Base-by-base conservation (phyloP, 805 yeast species). In the Nakazawaea molendinolei region DNA sequence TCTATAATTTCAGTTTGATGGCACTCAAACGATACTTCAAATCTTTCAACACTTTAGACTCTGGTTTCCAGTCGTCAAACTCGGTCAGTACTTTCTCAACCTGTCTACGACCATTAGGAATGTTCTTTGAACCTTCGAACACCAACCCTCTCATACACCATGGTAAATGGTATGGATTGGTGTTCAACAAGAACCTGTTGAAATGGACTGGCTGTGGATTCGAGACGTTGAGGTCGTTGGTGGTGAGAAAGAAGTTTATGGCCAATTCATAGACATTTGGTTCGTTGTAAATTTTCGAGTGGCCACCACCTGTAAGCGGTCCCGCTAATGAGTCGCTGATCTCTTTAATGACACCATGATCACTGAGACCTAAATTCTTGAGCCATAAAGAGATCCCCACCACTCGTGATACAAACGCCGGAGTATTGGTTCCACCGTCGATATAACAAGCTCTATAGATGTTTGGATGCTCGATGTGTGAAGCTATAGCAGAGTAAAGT, bases 241-340 rank as follows among this genome's bases (percentile, higher is more conserved):
- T 86, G 47, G 83, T 87, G 16, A 89, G 57, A 2, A 85, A 73
- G 52, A 83, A 80, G 41, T 77, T 70, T 28, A 89, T 50, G 0
- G 92, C 96, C 42, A 85, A 53, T 45, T 79, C 85, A 53, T 90
- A 90, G 1, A 92, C 97, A 38, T 78, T 73, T 4, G 79, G 75
- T 45, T 86, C 95, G 48, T 84, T 82, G 56, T 90, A 90, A 19
- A 92, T 77, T 44, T 73, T 80, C 0, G 97, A 87, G 55, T 90
- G 98, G 0, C 98, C 98, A 6, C 92, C 89, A 3, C 97, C 96
- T 0, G 96, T 90, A 36, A 92, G 63, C 1, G 95, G 83, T 0
- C 98, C 98, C 0, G 94, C 92, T 43, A 83, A 57, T 0, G 85
- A 69, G 28, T 67, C 71, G 38, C 95, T 85, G 28, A 90, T 69